A percentile compares a stretch with the other conserved stretches of the same genome.
phyloP scores from a whole-genome alignment of 495 filamentous ascomycete species.

The Clohesyomyces aquaticus region DNA sequence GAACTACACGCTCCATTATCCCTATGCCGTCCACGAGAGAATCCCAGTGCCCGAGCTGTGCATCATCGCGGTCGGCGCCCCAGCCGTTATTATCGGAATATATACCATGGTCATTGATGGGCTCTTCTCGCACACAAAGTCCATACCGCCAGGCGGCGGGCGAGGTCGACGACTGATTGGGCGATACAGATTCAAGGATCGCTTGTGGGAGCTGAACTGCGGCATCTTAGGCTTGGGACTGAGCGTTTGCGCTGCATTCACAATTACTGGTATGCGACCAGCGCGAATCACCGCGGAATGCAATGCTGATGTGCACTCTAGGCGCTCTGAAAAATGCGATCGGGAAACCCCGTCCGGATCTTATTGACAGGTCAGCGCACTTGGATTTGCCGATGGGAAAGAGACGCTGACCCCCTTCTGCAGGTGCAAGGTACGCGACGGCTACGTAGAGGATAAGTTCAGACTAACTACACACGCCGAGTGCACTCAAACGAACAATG shows the following conservation, averaged over 20 bases:
- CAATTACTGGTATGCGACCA: conserved; percentile 62
- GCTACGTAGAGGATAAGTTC: not conserved
- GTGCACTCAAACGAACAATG: conserved; percentile 67
- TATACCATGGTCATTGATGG: conserved; percentile 76
- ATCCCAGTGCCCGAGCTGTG: conserved; percentile 64
- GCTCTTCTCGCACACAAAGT: conserved; percentile 65
- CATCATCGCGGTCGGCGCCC: conserved; percentile 60
- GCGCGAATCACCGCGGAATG: not conserved
- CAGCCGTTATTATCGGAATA: conserved; percentile 67
- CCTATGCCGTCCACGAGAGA: conserved; percentile 73
- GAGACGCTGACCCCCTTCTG: too few species aligned
- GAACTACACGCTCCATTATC: conserved; percentile 69
- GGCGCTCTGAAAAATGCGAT: conserved; percentile 81
- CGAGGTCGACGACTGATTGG: conserved; percentile 61
- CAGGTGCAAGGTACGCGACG: conserved; percentile 7
- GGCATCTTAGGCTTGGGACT: conserved; percentile 75
- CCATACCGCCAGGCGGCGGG: conserved; percentile 40
- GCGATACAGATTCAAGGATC: conserved; percentile 66
- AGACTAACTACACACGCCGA: conserved; percentile 49
- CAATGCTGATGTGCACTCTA: conserved; percentile 8
- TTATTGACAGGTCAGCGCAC: conserved; percentile 56
- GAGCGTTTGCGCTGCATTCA: conserved; percentile 67
- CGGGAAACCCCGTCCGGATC: conserved; percentile 82
- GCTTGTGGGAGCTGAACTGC: conserved; percentile 82
- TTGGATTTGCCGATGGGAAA: too few species aligned